These are phyloP conservation scores for Talaromyces funiculosus DNA, from an alignment of 2,329 filamentous ascomycete species.

Conservation along the genomic window DNA sequence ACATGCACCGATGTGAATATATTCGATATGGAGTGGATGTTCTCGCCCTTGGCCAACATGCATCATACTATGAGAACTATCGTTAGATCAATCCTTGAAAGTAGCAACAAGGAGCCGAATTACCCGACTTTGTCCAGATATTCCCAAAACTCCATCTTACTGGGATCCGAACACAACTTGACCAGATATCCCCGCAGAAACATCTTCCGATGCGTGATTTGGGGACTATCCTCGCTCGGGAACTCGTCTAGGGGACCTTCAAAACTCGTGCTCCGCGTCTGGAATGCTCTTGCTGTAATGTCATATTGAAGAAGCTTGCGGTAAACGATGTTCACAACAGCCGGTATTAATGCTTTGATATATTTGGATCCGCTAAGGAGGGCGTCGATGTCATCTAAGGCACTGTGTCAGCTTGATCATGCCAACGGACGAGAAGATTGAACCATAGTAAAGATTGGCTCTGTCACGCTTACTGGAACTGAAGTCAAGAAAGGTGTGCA, in stretches of 20 bases:
- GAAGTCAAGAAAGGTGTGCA: slow-evolving; percentile 73
- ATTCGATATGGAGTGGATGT: slow-evolving; percentile 71
- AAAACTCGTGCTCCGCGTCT: slow-evolving; percentile 55
- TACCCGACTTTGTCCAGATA: slow-evolving; percentile 78
- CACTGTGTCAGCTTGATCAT: slow-evolving; percentile 15
- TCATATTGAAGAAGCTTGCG: slow-evolving; percentile 74
- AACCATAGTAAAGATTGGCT: background rate
- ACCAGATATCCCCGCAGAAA: slow-evolving; percentile 69
- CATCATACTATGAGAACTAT: slow-evolving; percentile 56
- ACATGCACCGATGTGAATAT: slow-evolving; percentile 68
- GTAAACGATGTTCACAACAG: slow-evolving; percentile 79
- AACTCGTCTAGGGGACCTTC: slow-evolving; percentile 62
- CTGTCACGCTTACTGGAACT: slow-evolving; percentile 52
- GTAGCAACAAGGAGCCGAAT: slow-evolving; percentile 26
- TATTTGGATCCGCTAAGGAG: slow-evolving; percentile 66
- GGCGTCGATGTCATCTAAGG: slow-evolving; percentile 65
- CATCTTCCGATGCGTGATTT: slow-evolving; percentile 72
- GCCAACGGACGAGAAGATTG: background rate
- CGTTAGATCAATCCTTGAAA: background rate
- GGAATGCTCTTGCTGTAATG: slow-evolving; percentile 73
- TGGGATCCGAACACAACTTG: slow-evolving; percentile 68
- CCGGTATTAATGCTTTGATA: slow-evolving; percentile 74
- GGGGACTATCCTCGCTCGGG: slow-evolving; percentile 63
- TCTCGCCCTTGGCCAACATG: slow-evolving; percentile 69
- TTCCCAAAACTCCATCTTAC: slow-evolving; percentile 72